Evolutionary conservation across 352 stramenopile species (phyloP).

Genomic region (Globisporangium camurandrum): DNA sequence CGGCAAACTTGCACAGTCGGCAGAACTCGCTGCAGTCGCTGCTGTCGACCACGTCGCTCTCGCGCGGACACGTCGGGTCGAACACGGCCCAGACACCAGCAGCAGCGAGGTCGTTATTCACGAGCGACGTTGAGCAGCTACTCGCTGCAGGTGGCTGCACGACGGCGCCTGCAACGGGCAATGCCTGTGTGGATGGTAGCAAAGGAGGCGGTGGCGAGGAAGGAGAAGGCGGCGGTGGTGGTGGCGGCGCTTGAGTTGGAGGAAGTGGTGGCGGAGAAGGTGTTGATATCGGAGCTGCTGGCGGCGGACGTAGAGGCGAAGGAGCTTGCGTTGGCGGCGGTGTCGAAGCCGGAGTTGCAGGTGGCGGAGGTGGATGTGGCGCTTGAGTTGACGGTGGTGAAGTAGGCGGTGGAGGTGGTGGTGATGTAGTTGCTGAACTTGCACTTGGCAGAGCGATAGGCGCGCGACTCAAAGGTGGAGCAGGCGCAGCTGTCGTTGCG

Average conservation of each 20-base stretch:
- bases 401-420: background rate
- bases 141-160: background rate
- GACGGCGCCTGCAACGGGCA: background rate
- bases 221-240: constrained; percentile 3
- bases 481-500: background rate
- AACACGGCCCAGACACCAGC: constrained; percentile 7
- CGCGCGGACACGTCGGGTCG: constrained; percentile 7
- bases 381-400: too few species aligned
- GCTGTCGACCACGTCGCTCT: constrained; percentile 1
- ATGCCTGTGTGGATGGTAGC: background rate
- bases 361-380: too few species aligned
- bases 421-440: background rate
- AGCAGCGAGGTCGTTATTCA: background rate
- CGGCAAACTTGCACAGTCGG: constrained; percentile 9
- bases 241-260: background rate
- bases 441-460: background rate
- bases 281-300: background rate
- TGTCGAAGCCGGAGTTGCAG: too few species aligned
- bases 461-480: background rate
- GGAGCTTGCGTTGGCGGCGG: too few species aligned
- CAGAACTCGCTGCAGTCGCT: constrained; percentile 10
- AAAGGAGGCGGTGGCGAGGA: background rate
- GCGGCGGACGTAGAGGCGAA: too few species aligned
- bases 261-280: constrained; percentile 2
- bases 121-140: constrained; percentile 1